Evolutionary conservation across 2,329 filamentous ascomycete genomes (phyloP), one percentile per base, ranked within the genome.

Genomic region (Penicillium sp.): DNA sequence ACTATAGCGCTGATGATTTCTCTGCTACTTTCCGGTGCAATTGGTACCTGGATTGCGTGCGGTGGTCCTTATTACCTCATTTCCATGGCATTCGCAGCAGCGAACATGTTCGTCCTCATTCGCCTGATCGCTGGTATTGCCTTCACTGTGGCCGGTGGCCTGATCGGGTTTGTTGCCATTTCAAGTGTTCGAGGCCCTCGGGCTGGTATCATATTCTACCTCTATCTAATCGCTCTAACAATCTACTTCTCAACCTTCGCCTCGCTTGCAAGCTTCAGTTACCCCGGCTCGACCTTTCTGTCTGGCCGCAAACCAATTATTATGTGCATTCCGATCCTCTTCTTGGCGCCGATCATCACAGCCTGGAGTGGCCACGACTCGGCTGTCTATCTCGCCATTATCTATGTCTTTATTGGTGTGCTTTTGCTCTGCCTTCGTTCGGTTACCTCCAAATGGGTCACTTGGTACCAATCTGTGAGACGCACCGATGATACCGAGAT

Each of bases 41-140:
- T 86, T 46, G 84, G 84, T 25, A 85, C 84, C 7, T 87, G 83
- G 84, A 84, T 87, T 40, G 83, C 83, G 7, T 84, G 82, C 55
- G 83, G 83, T 29, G 85, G 84, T 2, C 83, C 82, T 33, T 87
- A 86, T 68, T 87, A 87, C 61, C 77, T 87, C 6, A 76, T 80
- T 40, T 81, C 79, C 0, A 82, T 82, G 79, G 81, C 81, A 2
- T 83, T 83, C 60, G 78, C 80, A 1, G 80, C 80, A 2, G 79
- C 80, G 46, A 82, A 82, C 59, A 81, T 82, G 78, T 82, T 82
- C 57, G 77, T 83, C 11, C 71, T 82, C 23, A 81, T 79, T n/a
- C 74, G 80, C 16, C 65, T 81, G n/a, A 75, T 81, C 54, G 78
- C 78, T n/a, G 79, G 81, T 31, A 72, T 82, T 43, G 78, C 79